phyloP scores from a whole-genome alignment of 805 yeast species.

The Monosporozyma unispora region DNA sequence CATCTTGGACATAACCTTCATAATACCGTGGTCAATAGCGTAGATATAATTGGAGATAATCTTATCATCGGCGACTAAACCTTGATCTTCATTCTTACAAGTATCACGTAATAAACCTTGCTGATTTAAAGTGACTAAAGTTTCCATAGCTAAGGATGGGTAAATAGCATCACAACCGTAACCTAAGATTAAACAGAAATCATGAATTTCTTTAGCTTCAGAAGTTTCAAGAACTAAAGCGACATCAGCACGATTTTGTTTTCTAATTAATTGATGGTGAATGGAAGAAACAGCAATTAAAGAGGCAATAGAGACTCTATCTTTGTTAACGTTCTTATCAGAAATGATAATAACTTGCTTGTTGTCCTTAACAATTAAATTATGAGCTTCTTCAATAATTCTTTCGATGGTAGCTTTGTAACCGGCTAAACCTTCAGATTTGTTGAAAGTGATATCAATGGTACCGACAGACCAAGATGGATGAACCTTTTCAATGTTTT shows the following conservation, averaged over 20 bases:
- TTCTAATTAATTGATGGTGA: conserved; percentile 91
- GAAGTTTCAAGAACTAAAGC: conserved; percentile 89
- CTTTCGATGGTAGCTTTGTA: conserved; percentile 78
- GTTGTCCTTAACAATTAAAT: conserved; percentile 67
- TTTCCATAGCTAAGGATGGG: conserved; percentile 90
- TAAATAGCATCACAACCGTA: conserved; percentile 96
- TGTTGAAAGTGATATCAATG: conserved; percentile 83
- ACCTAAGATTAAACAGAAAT: conserved; percentile 86
- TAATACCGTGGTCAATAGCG: conserved; percentile 82
- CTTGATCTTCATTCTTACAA: conserved; percentile 39
- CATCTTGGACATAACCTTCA: conserved; percentile 98
- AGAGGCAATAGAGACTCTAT: conserved; percentile 74
- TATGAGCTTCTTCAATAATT: conserved; percentile 78
- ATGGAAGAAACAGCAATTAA: conserved; percentile 93
- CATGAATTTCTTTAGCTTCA: conserved; percentile 96
- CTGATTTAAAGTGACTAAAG: conserved; percentile 71
- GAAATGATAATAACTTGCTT: conserved; percentile 63
- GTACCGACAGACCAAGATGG: conserved; percentile 79
- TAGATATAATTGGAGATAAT: conserved; percentile 58
- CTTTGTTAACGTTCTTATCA: conserved; percentile 53
- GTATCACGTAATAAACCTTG: conserved; percentile 57
- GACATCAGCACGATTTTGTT: conserved; percentile 91
- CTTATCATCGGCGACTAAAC: conserved; percentile 35
- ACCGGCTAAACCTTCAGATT: conserved; percentile 76
- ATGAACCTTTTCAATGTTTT: conserved; percentile 60